phyloP scores from a whole-genome alignment of 1,139 yeast genomes.

The Debaryomyces sp. region DNA sequence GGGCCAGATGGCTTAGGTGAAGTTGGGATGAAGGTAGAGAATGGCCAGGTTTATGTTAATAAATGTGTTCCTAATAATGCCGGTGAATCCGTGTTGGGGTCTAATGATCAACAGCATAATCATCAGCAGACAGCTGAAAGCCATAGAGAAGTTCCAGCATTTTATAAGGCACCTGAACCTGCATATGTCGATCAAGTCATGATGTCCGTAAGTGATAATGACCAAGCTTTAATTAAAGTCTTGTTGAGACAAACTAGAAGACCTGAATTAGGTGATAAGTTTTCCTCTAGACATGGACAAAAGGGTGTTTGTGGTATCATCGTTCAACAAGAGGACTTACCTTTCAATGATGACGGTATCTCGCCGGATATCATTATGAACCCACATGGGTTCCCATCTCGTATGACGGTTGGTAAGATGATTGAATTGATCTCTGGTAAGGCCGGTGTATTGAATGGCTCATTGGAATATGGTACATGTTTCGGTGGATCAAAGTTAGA shows the following conservation, averaged over 20 bases:
- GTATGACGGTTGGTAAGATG: constrained; percentile 99
- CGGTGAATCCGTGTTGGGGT: constrained; percentile 67
- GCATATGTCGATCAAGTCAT: constrained; percentile 95
- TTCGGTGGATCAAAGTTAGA: constrained; percentile 95
- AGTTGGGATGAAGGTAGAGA: constrained; percentile 87
- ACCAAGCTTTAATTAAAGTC: constrained; percentile 91
- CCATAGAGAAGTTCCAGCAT: constrained; percentile 88
- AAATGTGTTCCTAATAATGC: constrained; percentile 91
- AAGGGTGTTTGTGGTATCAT: constrained; percentile 99
- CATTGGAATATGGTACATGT: constrained; percentile 95
- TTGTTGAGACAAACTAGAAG: constrained; percentile 92
- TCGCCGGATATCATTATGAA: constrained; percentile 96
- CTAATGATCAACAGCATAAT: constrained; percentile 26
- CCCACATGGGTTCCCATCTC: constrained; percentile 99
- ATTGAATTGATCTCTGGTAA: constrained; percentile 94
- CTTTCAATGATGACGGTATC: constrained; percentile 88
- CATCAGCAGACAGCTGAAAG: constrained; percentile 46
- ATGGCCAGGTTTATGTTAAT: constrained; percentile 93
- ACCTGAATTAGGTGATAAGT: constrained; percentile 97
- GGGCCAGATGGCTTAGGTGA: constrained; percentile 98
- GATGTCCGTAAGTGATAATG: constrained; percentile 95
- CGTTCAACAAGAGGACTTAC: constrained; percentile 95
- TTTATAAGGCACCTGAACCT: constrained; percentile 93
- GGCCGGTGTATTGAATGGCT: constrained; percentile 94
- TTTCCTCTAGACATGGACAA: constrained; percentile 96